These are phyloP conservation scores for Leccinum longicurvipes DNA, from an alignment of 768 basidiomycete genomes.

Conservation along the genomic window DNA sequence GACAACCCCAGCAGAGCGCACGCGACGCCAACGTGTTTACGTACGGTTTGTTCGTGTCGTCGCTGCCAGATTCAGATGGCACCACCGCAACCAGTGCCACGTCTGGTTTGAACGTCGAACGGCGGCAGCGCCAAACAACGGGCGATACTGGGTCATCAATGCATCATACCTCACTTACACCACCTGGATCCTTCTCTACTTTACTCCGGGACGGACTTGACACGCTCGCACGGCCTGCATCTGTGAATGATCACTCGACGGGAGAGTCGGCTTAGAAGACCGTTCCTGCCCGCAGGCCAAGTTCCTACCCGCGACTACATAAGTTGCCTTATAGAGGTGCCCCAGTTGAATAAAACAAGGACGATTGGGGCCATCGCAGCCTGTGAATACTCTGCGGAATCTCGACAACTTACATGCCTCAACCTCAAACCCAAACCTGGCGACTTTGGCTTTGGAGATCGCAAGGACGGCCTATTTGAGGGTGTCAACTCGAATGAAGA, in stretches of 20 bases:
- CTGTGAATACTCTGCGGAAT: conserved; percentile 41
- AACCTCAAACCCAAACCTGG: conserved; percentile 37
- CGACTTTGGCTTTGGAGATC: conserved; percentile 65
- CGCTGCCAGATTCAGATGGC: conserved; percentile 24
- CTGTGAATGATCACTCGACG: conserved; percentile 3
- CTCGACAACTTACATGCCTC: conserved; percentile 36
- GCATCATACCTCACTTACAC: too few species aligned
- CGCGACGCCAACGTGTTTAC: conserved; percentile 64
- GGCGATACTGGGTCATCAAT: too few species aligned
- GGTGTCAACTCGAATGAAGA: conserved; percentile 33
- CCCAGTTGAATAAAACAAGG: conserved; percentile 29
- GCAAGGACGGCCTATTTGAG: conserved; percentile 39
- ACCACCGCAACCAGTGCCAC: conserved; percentile 4
- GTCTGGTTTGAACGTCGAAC: too few species aligned
- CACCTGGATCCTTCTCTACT: conserved; percentile 18
- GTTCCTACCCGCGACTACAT: conserved; percentile 4
- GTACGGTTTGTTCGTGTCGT: conserved; percentile 51
- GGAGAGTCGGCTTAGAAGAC: too few species aligned
- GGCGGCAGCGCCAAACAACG: conserved; percentile 53
- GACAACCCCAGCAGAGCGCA: conserved; percentile 2
- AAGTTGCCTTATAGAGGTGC: not conserved
- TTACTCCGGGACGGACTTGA: conserved; percentile 68
- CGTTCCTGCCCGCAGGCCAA: too few species aligned
- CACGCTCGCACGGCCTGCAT: conserved; percentile 33
- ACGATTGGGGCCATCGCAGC: conserved; percentile 40